phyloP scores from a whole-genome alignment of 1,139 yeast species.

The Pneumocystis oryctolagi region DNA sequence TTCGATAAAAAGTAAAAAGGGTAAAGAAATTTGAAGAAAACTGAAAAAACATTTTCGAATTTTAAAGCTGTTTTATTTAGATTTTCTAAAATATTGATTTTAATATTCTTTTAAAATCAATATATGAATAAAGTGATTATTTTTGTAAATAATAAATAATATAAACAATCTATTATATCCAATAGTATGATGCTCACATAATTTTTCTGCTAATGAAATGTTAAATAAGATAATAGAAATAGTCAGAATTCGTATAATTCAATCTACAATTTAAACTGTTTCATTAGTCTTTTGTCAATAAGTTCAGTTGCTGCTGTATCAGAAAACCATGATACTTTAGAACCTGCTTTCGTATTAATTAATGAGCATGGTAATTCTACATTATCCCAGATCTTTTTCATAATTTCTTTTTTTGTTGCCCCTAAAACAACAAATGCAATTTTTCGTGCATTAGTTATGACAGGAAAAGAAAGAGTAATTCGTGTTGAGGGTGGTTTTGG shows the following conservation, averaged over 20 bases:
- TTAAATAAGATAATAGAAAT: not conserved
- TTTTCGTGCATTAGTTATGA: slow-evolving; percentile 67
- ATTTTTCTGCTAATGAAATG: not conserved
- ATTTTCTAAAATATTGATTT: not conserved
- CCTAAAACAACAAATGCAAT: slow-evolving; percentile 18
- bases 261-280: not conserved
- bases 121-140: not conserved
- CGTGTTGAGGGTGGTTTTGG: slow-evolving; percentile 82
- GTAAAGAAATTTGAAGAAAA: slow-evolving; percentile 10
- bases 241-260: slow-evolving; percentile 16
- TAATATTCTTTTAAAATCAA: not conserved
- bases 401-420: slow-evolving; percentile 86
- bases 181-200: not conserved
- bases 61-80: slow-evolving; percentile 6
- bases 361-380: slow-evolving; percentile 92
- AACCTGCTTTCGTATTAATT: slow-evolving; percentile 92
- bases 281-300: slow-evolving; percentile 31
- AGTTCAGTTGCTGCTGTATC: slow-evolving; percentile 89
- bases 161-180: not conserved
- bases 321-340: slow-evolving; percentile 93
- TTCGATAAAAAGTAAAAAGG: slow-evolving; percentile 10
- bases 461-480: slow-evolving; percentile 86
- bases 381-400: slow-evolving; percentile 86
- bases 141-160: not conserved
- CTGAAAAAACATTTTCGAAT: not conserved